phyloP scores from a whole-genome alignment of 208 protist genomes.

The Leishmania arabica region DNA sequence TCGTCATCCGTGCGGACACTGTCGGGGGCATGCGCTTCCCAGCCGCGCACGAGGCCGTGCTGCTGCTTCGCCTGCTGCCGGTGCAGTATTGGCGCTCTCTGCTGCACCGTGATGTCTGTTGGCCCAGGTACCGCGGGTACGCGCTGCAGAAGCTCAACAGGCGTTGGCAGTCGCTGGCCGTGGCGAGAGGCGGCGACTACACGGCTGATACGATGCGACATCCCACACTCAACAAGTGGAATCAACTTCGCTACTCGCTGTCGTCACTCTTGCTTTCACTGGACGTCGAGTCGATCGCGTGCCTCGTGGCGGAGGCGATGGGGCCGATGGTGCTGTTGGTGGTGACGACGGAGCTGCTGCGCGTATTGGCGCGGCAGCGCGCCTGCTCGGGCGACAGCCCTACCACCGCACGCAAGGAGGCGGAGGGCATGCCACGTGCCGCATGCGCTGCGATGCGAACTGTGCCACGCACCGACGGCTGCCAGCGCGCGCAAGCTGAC shows the following conservation, averaged over 20 bases:
- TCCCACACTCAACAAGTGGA: background rate
- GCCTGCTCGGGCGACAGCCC: background rate
- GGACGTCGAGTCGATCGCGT: background rate
- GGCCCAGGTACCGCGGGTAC: slow-evolving; percentile 13
- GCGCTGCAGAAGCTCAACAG: background rate
- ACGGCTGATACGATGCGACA: background rate
- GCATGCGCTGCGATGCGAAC: background rate
- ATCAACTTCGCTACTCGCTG: background rate
- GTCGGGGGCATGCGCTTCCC: background rate
- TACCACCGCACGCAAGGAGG: background rate
- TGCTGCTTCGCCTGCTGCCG: slow-evolving; percentile 13
- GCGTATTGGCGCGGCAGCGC: background rate
- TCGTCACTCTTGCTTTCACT: background rate
- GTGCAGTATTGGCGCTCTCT: background rate
- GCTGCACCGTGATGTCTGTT: background rate
- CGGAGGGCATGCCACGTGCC: background rate
- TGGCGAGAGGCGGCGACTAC: background rate
- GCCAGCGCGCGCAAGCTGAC: background rate
- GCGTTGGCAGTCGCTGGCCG: background rate
- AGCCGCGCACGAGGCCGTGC: background rate
- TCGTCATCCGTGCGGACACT: background rate
- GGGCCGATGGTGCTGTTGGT: slow-evolving; percentile 4
- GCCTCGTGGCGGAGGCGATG: slow-evolving; percentile 2
- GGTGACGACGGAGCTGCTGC: slow-evolving; percentile 4
- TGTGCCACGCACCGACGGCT: background rate